phyloP scores from a whole-genome alignment of 441 rosid species.

The Populus trichocarpa region DNA sequence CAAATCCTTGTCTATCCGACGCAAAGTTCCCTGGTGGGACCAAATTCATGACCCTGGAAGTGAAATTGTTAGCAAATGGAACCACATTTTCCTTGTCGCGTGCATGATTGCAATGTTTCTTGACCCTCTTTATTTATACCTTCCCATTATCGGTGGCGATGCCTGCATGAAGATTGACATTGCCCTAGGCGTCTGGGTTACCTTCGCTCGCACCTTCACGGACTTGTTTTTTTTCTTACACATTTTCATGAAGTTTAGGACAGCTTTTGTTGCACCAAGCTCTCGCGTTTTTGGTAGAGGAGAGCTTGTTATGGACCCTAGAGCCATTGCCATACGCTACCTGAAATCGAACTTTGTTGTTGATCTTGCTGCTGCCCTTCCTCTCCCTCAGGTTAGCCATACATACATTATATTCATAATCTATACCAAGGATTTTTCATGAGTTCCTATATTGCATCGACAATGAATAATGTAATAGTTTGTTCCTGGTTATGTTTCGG shows the following conservation, averaged over 20 bases:
- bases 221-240: conserved; percentile 67
- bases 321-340: conserved; percentile 63
- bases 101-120: conserved; percentile 75
- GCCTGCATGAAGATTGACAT: conserved; percentile 56
- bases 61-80: conserved; percentile 71
- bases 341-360: conserved; percentile 57
- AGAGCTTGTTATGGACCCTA: conserved; percentile 79
- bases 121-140: conserved; percentile 84
- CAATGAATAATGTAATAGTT: background rate
- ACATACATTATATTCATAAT: background rate
- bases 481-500: background rate
- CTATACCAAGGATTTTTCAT: background rate
- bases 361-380: conserved; percentile 79
- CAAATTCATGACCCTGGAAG: conserved; percentile 78
- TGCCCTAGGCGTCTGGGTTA: conserved; percentile 47
- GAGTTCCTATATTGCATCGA: background rate
- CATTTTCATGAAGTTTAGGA: conserved; percentile 70
- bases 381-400: conserved; percentile 75
- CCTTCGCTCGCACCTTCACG: conserved; percentile 62
- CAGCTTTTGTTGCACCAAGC: conserved; percentile 72
- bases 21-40: conserved; percentile 55
- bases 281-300: conserved; percentile 83
- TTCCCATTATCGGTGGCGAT: conserved; percentile 58
- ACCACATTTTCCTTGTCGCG: conserved; percentile 70
- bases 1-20: conserved; percentile 13